Evolutionary conservation across 139 green algal genomes (phyloP), one percentile per base, ranked within the genome.

Genomic region (Ettlia oleoabundans): DNA sequence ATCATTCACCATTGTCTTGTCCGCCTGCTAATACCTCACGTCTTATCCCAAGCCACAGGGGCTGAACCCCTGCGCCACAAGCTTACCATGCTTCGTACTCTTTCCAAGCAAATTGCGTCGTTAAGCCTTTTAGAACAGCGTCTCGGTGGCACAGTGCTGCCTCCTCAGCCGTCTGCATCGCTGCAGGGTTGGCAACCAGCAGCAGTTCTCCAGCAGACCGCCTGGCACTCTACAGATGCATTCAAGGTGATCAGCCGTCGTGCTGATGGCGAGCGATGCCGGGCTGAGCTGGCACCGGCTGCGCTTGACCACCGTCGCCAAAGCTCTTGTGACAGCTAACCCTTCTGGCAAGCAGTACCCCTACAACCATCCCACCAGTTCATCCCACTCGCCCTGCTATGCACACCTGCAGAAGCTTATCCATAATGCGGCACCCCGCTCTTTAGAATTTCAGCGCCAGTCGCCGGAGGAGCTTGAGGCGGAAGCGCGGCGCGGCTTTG

Each of bases 371-470:
- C 4, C 52, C 47, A 2, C 43, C n/a, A 2, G 1, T 33, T 10
- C 43, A 47, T 19, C 5, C 70, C 43, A 35, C 1, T 33, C 18
- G 18, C 30, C 70, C 19, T n/a, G n/a, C n/a, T n/a, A n/a, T n/a
- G n/a, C n/a, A n/a, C n/a, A n/a, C 9, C 3, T 42, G 65, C 70
- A 78, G 70, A 76, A 52, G 42, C 32, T 69, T 18, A 24, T 78
- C 24, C 33, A 64, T 30, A 38, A 38, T 28, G 43, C 67, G 1
- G 6, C n/a, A 21, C 70, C 84, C 3, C 52, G 55, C 26, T 89
- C 86, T 4, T 64, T 91, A 4, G 58, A 71, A 3, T 85, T 82
- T 69, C 52, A 74, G 62, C 69, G 80, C 9, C 51, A 82, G 66
- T 52, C 69, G 8, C 10, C 37, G 2, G 58, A 69, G 33, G 51